Evolutionary conservation across 2,329 filamentous ascomycete genomes (phyloP).

Genomic region (Didymosphaeria variabile): DNA sequence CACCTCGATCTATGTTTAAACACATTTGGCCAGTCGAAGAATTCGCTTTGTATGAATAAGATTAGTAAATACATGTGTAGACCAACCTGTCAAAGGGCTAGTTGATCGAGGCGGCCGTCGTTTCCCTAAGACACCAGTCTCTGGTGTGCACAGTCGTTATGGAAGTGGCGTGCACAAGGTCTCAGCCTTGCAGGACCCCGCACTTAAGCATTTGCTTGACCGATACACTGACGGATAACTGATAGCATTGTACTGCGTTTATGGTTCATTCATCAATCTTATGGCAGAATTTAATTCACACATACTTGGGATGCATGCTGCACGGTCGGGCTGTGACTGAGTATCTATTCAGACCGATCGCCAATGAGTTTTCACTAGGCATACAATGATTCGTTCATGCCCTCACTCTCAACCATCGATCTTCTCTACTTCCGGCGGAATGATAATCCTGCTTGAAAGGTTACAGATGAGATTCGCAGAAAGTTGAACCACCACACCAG

Average conservation of each 20-base stretch:
- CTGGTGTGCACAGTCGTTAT: background rate
- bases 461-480: background rate
- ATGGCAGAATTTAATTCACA: background rate
- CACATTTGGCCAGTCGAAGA: background rate
- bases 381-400: no score
- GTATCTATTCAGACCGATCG: background rate
- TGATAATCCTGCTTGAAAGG: background rate
- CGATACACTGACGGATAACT: background rate
- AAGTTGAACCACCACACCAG: background rate
- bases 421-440: background rate
- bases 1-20: background rate
- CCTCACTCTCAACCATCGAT: background rate
- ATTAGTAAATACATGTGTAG: constrained; percentile 6
- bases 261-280: background rate
- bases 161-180: background rate
- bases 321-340: background rate
- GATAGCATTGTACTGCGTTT: background rate
- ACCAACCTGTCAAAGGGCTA: background rate
- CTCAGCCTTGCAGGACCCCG: background rate
- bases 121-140: background rate
- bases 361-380: background rate
- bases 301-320: background rate
- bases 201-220: background rate
- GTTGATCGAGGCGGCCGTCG: background rate
- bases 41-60: constrained; percentile 2